Evolutionary conservation across 1,284 basidiomycete genomes (phyloP), one percentile per base, ranked within the genome.

Genomic region (Boletus sp.): DNA sequence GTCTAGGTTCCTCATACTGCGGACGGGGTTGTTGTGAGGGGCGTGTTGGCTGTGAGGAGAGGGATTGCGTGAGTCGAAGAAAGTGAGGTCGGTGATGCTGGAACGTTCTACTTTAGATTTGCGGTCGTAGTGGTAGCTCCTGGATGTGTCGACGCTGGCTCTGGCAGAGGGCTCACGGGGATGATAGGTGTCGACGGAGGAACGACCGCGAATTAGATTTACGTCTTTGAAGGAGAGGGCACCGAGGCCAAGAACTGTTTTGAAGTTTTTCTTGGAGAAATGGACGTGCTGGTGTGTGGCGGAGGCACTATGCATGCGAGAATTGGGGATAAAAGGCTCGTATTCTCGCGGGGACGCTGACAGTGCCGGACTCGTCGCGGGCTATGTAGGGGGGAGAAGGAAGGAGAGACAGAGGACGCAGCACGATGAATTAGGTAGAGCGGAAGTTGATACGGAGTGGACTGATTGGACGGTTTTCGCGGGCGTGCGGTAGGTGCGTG

Each of bases 281-380:
- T 66, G 65, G 65, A 67, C 68, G 60, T 76, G 71, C 49, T 75
- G 75, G 58, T 74, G 71, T 55, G 78, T 73, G 63, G 76, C 59
- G 47, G 72, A 67, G 61, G 76, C 75, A 71, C 74, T 77, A 72
- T 76, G 77, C 79, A 80, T 80, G 60, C 78, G 76, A 75, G 60
- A 64, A 31, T n/a, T 55, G 62, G 61, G 46, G 30, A 60, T 31
- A 62, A 61, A 56, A 64, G 51, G 58, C 11, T 44, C 46, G 57
- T 63, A 61, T 63, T 71, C 62, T 67, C 65, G 71, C 70, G 58
- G 58, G 61, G 64, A 64, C 58, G 61, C 63, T 59, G 58, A 5
- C 14, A 28, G 61, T 53, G 65, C 50, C 71, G 65, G 69, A 63
- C 59, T 70, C 38, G 69, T 67, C 61, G 67, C 65, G 61, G 65